Evolutionary conservation across 257 asterid genomes (phyloP).

Genomic region (Anisodus acutangulus): DNA sequence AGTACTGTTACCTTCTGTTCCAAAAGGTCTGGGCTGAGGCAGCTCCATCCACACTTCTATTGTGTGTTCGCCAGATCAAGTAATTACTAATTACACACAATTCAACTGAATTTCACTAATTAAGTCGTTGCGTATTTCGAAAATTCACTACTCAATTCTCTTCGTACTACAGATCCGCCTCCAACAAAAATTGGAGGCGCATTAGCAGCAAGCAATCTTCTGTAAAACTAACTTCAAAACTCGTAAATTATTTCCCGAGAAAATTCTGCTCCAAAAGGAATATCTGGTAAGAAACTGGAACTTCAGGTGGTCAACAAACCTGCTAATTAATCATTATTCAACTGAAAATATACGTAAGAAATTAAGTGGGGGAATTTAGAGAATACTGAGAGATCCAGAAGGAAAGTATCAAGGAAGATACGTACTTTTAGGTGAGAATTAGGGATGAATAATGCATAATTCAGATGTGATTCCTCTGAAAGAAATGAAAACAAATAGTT

Average conservation of each 20-base stretch:
- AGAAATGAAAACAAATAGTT: conserved; percentile 24
- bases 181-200: conserved; percentile 28
- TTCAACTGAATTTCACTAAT: conserved; percentile 21
- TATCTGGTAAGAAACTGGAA: not conserved
- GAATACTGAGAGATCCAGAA: conserved; percentile 6
- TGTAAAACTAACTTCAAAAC: not conserved
- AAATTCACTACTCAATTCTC: not conserved
- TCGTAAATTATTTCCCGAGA: not conserved
- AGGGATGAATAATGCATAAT: conserved; percentile 16
- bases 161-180: conserved; percentile 17
- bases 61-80: conserved; percentile 25
- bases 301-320: not conserved
- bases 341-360: not conserved
- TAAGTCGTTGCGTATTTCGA: not conserved
- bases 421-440: conserved; percentile 14
- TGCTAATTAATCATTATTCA: conserved; percentile 21
- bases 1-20: conserved; percentile 29
- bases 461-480: not conserved
- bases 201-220: not conserved
- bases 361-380: not conserved
- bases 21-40: conserved; percentile 33
- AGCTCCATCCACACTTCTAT: conserved; percentile 17
- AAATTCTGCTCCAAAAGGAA: not conserved
- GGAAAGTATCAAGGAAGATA: not conserved
- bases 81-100: conserved; percentile 20